phyloP scores from a whole-genome alignment of 2,329 filamentous ascomycete species.

The Verticillium longisporum region DNA sequence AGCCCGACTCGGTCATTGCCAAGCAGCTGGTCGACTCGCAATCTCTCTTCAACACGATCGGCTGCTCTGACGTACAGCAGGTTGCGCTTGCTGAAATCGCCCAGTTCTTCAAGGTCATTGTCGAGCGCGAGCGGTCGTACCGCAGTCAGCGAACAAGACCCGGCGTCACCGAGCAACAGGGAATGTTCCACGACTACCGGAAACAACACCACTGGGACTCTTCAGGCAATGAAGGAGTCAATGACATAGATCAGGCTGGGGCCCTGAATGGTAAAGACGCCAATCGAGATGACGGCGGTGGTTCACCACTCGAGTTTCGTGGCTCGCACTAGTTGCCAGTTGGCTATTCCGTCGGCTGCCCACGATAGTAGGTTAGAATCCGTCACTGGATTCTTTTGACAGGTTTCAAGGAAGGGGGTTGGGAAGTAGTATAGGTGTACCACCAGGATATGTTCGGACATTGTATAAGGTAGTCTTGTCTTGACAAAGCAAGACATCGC shows the following conservation, averaged over 20 bases:
- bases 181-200: not conserved
- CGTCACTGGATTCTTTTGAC: no score
- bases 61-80: slow-evolving; percentile 34
- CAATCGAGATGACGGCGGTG: not conserved
- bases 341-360: no score
- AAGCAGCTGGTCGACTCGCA: slow-evolving; percentile 51
- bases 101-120: slow-evolving; percentile 46
- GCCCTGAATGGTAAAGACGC: not conserved
- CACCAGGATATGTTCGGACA: not conserved
- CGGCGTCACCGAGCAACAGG: not conserved
- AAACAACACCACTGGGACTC: slow-evolving; percentile 4
- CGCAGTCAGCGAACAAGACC: slow-evolving; percentile 14
- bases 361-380: no score
- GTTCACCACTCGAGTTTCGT: not conserved
- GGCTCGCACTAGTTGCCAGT: no score
- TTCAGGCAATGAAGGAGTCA: not conserved
- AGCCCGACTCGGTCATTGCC: slow-evolving; percentile 50
- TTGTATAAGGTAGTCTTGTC: no score
- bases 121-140: slow-evolving; percentile 36
- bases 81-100: slow-evolving; percentile 41
- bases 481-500: no score
- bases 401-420: no score
- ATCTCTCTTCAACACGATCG: slow-evolving; percentile 42
- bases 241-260: not conserved
- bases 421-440: no score